A percentile compares a stretch with the other conserved stretches of the same genome.
Conservation (phyloP, 805 yeast species). For the Wickerhamiella kazuoi region DNA sequence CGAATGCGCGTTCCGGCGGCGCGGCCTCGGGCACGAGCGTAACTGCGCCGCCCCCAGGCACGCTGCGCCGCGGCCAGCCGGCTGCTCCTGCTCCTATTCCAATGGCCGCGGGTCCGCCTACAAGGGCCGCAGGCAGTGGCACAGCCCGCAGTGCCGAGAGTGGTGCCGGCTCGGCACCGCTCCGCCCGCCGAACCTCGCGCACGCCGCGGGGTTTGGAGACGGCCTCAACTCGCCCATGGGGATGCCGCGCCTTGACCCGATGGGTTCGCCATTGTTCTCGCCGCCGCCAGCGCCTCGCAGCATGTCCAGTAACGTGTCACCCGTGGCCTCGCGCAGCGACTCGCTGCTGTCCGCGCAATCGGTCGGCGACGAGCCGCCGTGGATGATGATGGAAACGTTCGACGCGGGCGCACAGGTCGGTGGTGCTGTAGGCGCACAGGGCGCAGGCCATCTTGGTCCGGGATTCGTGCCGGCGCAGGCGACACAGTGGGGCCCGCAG, state of each 20-base stretch:
- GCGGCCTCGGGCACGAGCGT: background rate
- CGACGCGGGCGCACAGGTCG: too few relatives aligned
- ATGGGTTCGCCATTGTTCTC: background rate
- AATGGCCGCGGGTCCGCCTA: background rate
- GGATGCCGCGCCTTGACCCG: background rate
- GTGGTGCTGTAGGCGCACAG: too few relatives aligned
- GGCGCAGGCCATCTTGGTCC: too few relatives aligned
- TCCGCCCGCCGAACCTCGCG: background rate
- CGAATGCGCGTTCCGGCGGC: too few relatives aligned
- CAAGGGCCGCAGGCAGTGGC: background rate
- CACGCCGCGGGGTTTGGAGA: background rate
- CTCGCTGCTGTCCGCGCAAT: background rate
- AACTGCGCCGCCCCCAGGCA: background rate
- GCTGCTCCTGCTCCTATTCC: too few relatives aligned
- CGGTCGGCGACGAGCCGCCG: background rate
- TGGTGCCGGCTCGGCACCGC: background rate
- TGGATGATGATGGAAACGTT: background rate
- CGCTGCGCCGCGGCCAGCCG: background rate
- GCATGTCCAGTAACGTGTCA: background rate
- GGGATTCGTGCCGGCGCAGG: too few relatives aligned
- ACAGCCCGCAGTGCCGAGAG: background rate
- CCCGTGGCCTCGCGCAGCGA: slow-evolving; percentile 1
- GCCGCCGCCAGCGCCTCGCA: background rate
- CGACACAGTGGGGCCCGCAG: too few relatives aligned
- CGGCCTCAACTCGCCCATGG: background rate